Evolutionary conservation across 2,329 filamentous ascomycete species (phyloP), one percentile per base, ranked within the genome.

Genomic region (Sporothrix humicola): DNA sequence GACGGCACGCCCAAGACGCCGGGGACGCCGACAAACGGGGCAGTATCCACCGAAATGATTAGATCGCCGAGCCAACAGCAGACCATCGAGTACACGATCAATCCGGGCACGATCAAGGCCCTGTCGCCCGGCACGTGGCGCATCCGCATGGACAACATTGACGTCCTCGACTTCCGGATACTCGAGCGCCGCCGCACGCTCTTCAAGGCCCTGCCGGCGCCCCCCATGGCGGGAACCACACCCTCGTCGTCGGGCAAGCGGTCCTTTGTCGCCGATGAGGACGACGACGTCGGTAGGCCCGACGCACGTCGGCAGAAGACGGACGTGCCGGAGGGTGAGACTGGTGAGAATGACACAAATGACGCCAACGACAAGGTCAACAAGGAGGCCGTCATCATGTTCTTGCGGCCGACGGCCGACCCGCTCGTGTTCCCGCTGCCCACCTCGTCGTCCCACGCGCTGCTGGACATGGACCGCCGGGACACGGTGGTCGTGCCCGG

Each of bases 111-210:
- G 15, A 83, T 82, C 75, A 86, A 84, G 77, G 83, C 84, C 42
- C 79, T 89, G 48, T 83, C 80, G 17, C 88, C 87, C 2, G 87
- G 87, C 44, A 87, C 87, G 0, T 90, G 87, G 87, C 83, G 86
- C 74, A 88, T 89, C 76, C 84, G 81, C 72, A 83, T 89, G 76
- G 80, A 82, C 65, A 81, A 83, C 61, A 81, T 83, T 31, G 85
- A 86, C 26, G 84, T 89, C 9, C 80, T 89, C 48, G 88, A 90
- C 78, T 89, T 89, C 74, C 83, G 88, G 74, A 86, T 90, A 48
- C 79, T 90, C 23, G 86, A 88, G 78, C 85, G 84, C 12, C 83
- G 80, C 76, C 20, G 79, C 20, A 75, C 77, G 12, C 52, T 77
- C 68, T 74, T 86, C 75, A 63, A 50, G 54, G 81, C 84, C 23